Conservation (phyloP, 1,284 basidiomycete genomes). For the Apiotrichum gracile region DNA sequence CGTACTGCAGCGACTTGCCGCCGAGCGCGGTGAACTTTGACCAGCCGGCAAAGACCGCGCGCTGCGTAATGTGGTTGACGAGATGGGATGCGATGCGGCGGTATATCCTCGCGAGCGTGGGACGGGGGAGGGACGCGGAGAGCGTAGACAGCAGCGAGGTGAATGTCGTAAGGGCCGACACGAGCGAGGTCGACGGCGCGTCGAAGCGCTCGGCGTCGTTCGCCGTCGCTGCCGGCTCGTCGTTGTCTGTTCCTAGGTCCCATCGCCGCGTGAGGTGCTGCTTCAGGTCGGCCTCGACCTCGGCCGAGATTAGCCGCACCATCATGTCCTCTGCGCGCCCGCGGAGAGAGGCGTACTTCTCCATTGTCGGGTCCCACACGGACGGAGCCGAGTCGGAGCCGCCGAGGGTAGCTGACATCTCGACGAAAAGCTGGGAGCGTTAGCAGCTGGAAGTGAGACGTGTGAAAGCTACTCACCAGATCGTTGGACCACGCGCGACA, state of each 20-base stretch:
- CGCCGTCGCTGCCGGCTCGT: background rate
- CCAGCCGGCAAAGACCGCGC: conserved; percentile 72
- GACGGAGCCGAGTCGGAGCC: background rate
- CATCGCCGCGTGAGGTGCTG: conserved; percentile 55
- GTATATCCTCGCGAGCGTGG: conserved; percentile 59
- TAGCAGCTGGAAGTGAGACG: background rate
- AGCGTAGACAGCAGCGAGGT: conserved; percentile 66
- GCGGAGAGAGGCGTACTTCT: conserved; percentile 58
- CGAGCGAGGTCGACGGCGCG: conserved; percentile 52
- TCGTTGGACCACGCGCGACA: conserved; percentile 81
- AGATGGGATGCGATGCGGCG: conserved; percentile 62
- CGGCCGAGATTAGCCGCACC: conserved; percentile 67
- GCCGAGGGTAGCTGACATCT: conserved; percentile 70
- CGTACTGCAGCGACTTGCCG: conserved; percentile 57
- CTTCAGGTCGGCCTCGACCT: conserved; percentile 69
- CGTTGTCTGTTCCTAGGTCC: conserved; percentile 2
- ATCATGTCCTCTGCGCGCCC: conserved; percentile 77
- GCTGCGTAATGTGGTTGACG: conserved; percentile 68
- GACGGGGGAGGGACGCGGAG: conserved; percentile 56
- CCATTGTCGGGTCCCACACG: conserved; percentile 68
- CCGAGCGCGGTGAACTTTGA: conserved; percentile 54
- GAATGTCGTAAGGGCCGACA: conserved; percentile 64
- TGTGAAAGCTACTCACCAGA: conserved; percentile 55
- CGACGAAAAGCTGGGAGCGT: conserved; percentile 71
- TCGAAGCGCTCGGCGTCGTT: conserved; percentile 9